Evolutionary conservation across 495 filamentous ascomycete species (phyloP).

Genomic region (Letharia lupina): DNA sequence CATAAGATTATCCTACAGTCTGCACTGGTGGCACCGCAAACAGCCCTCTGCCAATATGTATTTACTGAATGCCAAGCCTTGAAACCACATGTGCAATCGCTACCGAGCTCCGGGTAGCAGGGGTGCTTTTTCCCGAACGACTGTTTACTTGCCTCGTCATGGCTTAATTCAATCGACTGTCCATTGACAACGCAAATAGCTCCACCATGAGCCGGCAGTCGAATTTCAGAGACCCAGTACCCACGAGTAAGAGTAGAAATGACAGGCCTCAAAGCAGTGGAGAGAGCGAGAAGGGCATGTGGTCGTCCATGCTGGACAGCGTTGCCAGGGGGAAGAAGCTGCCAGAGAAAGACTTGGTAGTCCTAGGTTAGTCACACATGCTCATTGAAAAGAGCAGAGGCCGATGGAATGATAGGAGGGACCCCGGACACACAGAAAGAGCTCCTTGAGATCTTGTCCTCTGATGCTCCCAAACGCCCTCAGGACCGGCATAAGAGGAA

Average conservation of each 20-base stretch:
- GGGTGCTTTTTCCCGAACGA: too few species aligned
- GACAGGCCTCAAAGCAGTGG: constrained; percentile 54
- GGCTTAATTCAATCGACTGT: neutral
- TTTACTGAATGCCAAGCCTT: too few species aligned
- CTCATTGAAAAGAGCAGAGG: neutral
- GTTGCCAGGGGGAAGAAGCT: constrained; percentile 85
- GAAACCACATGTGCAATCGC: too few species aligned
- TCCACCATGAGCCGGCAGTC: constrained; percentile 14
- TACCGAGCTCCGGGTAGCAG: too few species aligned
- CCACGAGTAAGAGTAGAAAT: constrained; percentile 13
- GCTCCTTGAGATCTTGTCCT: constrained; percentile 74
- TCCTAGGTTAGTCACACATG: constrained; percentile 55
- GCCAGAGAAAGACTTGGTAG: constrained; percentile 84
- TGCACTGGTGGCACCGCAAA: too few species aligned
- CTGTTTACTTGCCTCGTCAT: neutral
- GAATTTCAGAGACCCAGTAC: constrained; percentile 9
- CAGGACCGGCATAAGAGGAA: constrained; percentile 52
- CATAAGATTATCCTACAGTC: too few species aligned
- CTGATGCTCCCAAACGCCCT: constrained; percentile 45
- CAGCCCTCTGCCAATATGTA: too few species aligned
- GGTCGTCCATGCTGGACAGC: constrained; percentile 85
- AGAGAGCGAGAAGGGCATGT: constrained; percentile 79
- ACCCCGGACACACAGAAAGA: constrained; percentile 82
- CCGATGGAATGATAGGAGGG: constrained; percentile 50
- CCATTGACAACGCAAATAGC: neutral